A percentile compares a stretch with the other conserved stretches of the same genome.
These are phyloP conservation scores for Pseudogymnoascus sp. DNA, from an alignment of 2,329 filamentous ascomycete genomes.

Conservation along the genomic window DNA sequence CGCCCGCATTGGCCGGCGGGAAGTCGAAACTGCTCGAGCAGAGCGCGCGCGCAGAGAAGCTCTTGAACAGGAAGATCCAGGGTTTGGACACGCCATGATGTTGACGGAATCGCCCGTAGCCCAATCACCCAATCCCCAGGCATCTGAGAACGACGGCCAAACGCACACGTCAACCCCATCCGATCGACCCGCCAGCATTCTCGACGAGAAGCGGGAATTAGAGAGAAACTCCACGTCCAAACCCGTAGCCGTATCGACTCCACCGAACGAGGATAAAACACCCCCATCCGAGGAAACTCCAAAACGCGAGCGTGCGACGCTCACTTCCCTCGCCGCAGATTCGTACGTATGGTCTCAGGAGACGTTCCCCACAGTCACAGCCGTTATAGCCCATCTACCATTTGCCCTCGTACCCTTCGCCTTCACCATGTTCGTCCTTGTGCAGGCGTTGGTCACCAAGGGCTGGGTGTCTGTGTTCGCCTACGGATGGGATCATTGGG, in stretches of 20 bases:
- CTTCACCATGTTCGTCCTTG: constrained; percentile 66
- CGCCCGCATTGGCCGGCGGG: constrained; percentile 45
- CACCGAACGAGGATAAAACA: constrained; percentile 19
- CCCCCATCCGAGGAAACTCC: constrained; percentile 10
- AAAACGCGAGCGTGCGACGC: constrained; percentile 33
- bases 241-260: constrained; percentile 12
- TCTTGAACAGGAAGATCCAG: constrained; percentile 9
- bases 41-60: constrained; percentile 31
- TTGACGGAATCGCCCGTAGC: constrained; percentile 3
- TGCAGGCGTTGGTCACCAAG: constrained; percentile 63
- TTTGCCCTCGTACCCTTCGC: constrained; percentile 63
- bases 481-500: constrained; percentile 67
- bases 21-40: constrained; percentile 37
- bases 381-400: constrained; percentile 57
- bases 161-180: constrained; percentile 15
- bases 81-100: neutral
- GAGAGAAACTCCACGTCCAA: neutral
- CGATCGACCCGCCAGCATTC: constrained; percentile 14
- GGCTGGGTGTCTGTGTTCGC: constrained; percentile 69
- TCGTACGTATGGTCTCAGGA: constrained; percentile 53
- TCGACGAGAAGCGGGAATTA: constrained; percentile 16
- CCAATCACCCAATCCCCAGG: constrained; percentile 11
- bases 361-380: constrained; percentile 62
- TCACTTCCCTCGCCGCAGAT: constrained; percentile 42
- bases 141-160: constrained; percentile 12